Conservation (phyloP, 1,284 basidiomycete genomes). For the Exobasidium cylindrosporum region DNA sequence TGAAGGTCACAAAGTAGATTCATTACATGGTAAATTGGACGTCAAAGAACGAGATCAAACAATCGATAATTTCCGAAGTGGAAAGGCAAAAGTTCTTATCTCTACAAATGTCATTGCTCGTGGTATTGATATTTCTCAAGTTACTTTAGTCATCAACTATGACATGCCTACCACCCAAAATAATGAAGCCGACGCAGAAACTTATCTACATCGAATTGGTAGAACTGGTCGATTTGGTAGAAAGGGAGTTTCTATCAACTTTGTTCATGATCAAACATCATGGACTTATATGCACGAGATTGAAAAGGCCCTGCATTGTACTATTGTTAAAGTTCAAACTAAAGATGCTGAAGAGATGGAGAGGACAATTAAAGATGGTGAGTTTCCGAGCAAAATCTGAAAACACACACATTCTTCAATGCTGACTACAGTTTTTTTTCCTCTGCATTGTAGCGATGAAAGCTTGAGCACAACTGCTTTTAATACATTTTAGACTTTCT, state of each 20-base stretch:
- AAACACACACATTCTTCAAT: neutral
- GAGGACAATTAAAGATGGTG: conserved; percentile 13
- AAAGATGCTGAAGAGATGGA: conserved; percentile 54
- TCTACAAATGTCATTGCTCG: conserved; percentile 98
- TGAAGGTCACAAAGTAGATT: conserved; percentile 94
- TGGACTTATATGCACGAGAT: conserved; percentile 51
- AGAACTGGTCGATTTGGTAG: conserved; percentile 53
- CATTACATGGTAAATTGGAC: conserved; percentile 91
- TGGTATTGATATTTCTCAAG: conserved; percentile 97
- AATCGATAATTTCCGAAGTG: conserved; percentile 93
- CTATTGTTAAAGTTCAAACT: conserved; percentile 47
- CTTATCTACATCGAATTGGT: conserved; percentile 89
- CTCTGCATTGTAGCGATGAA: neutral
- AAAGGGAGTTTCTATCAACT: conserved; percentile 54
- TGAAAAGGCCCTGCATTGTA: conserved; percentile 48
- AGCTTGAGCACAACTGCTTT: too few species aligned
- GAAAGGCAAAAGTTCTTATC: conserved; percentile 93
- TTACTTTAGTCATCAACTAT: conserved; percentile 79
- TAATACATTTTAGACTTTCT: too few species aligned
- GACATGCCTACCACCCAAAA: conserved; percentile 72
- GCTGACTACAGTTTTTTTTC: neutral
- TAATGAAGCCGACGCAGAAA: conserved; percentile 80
- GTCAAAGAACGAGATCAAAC: conserved; percentile 81
- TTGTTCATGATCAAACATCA: conserved; percentile 51
- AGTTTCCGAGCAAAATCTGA: too few species aligned